Base-by-base conservation (phyloP, 495 filamentous ascomycete species). In the Xylaria cubensis region DNA sequence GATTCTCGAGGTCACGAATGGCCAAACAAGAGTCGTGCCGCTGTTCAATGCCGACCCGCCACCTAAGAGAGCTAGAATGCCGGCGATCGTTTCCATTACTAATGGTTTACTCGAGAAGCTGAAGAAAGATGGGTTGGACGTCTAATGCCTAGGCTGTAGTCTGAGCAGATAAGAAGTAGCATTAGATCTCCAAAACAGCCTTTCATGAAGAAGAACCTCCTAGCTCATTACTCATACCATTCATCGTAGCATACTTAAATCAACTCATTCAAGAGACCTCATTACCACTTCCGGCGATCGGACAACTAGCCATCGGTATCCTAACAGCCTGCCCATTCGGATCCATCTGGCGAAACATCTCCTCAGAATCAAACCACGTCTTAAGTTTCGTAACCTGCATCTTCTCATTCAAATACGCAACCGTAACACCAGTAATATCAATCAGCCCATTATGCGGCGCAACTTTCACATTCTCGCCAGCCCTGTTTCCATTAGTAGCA, bases 331-430 rank as follows among this genome's bases (percentile, higher is more conserved):
- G 36, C 15, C 34, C 34, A 12, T 24, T 39, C 9, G 67, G 67
- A 24, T 69, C 85, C 74, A 91, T 90, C 81, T 90, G 90, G 24
- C 88, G 81, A 74, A 92, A 91, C 89, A 91, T 91, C 48, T 88
- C 83, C 74, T 89, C 78, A 0, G 90, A 88, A 71, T 91, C 90
- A 70, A 88, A 91, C 82, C 86, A 92, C 8, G 89, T 89, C 69
- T 91, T 86, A 19, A 91, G 78, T 42, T 78, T 84, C 74, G 87
- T 81, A 9, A 91, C 73, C 71, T 87, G 83, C 70, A 91, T 73
- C 72, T 84, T 84, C 50, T 90, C 86, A 74, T 91, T 86, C 39
- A 92, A 87, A 50, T 84, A 78, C 12, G 89, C 89, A 21, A 90
- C 82, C 0, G 86, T 88, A 26, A 91, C 80, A 5, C 89, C 88